Conservation (phyloP, 768 basidiomycete species). For the Leccinum longicurvipes region DNA sequence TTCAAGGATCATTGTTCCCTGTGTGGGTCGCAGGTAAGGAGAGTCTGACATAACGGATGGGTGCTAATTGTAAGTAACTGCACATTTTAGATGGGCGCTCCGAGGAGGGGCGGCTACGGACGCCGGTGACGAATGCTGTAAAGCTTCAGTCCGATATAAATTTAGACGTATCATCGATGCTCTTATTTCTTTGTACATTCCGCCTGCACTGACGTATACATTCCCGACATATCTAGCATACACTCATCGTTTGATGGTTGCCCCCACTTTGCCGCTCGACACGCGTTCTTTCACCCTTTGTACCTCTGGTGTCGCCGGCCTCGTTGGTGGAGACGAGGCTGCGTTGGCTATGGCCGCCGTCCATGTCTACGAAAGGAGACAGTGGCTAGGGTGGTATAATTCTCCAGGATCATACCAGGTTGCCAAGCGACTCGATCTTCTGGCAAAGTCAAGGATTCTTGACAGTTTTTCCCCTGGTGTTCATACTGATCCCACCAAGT, state of each 20-base stretch:
- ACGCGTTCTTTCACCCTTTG: background rate
- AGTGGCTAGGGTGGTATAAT: constrained; percentile 34
- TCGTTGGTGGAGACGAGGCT: constrained; percentile 29
- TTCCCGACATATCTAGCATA: background rate
- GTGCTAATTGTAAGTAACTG: too few relatives aligned
- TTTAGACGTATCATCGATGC: background rate
- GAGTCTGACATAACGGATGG: too few relatives aligned
- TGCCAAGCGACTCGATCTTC: constrained; percentile 19
- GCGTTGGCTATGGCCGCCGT: constrained; percentile 29
- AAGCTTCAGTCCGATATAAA: background rate
- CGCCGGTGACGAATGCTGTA: too few relatives aligned
- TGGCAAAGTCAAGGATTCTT: constrained; percentile 15
- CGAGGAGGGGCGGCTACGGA: too few relatives aligned
- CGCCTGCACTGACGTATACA: too few relatives aligned
- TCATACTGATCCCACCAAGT: constrained; percentile 6
- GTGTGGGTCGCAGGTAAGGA: too few relatives aligned
- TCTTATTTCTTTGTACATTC: too few relatives aligned
- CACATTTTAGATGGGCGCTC: too few relatives aligned
- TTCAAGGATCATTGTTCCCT: too few relatives aligned
- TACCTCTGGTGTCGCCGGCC: background rate
- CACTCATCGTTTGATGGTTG: background rate
- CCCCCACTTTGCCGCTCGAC: too few relatives aligned
- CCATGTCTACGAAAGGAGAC: constrained; percentile 22
- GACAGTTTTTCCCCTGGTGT: constrained; percentile 1
- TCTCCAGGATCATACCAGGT: constrained; percentile 29